Conservation (phyloP, 176 grass and related monocot species). For the Carex myosuroides region DNA sequence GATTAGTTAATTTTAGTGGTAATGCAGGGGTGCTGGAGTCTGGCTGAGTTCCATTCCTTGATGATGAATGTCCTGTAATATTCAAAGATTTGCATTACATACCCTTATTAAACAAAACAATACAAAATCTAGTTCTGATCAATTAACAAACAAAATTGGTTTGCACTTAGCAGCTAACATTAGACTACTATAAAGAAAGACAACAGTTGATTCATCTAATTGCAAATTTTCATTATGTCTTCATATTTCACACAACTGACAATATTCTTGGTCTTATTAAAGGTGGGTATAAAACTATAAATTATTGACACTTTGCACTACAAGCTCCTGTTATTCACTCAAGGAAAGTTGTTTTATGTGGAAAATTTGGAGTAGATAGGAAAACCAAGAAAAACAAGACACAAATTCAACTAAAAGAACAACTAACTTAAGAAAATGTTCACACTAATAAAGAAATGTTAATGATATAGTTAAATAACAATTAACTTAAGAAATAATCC, state of each 20-base stretch:
- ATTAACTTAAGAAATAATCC: neutral
- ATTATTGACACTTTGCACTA: neutral
- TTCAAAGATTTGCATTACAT: neutral
- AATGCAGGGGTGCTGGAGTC: constrained; percentile 61
- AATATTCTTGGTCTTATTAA: neutral
- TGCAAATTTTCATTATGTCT: neutral
- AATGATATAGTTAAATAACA: neutral
- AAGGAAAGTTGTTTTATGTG: too few relatives aligned
- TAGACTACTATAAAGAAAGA: neutral
- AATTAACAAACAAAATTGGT: neutral
- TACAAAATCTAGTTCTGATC: neutral
- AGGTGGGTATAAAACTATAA: too few relatives aligned
- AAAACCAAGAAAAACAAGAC: neutral
- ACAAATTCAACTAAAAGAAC: neutral
- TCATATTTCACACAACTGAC: neutral
- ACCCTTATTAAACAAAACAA: neutral
- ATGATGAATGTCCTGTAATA: constrained; percentile 73
- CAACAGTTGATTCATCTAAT: neutral
- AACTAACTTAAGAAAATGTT: neutral
- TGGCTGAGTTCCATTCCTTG: constrained; percentile 72
- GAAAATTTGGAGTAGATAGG: neutral
- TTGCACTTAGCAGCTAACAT: neutral
- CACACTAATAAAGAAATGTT: neutral
- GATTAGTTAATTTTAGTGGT: constrained; percentile 45
- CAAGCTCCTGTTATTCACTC: neutral